These are phyloP conservation scores for Uronychia setigera DNA, from an alignment of 73 alveolate genomes.

Conservation along the genomic window DNA sequence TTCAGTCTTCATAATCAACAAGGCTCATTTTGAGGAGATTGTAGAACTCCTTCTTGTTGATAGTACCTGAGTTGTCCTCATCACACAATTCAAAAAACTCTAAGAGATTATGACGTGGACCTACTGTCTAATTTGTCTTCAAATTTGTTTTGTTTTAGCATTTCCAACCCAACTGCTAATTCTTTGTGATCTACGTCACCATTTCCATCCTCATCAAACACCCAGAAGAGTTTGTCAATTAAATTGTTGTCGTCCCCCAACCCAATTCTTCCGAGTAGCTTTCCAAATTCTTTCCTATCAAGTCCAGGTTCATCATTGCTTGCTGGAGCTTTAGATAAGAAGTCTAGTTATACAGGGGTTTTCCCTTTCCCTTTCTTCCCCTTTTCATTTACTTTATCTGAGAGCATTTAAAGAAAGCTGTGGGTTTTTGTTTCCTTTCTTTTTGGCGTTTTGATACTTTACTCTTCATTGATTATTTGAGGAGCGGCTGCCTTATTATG, in stretches of 20 bases:
- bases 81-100: constrained; percentile 87
- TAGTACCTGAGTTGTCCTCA: constrained; percentile 79
- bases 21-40: constrained; percentile 71
- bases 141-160: constrained; percentile 74
- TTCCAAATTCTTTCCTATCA: constrained; percentile 49
- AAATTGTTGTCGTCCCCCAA: constrained; percentile 44
- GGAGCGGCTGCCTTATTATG: neutral
- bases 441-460: neutral
- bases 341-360: neutral
- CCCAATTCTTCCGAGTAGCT: constrained; percentile 43
- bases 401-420: neutral
- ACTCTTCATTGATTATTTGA: neutral
- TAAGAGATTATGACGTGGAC: neutral
- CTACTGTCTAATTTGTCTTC: constrained; percentile 81
- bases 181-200: constrained; percentile 86
- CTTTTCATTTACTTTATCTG: constrained; percentile 1
- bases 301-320: constrained; percentile 18
- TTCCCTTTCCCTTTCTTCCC: constrained; percentile 1
- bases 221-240: constrained; percentile 52
- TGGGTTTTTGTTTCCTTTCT: constrained; percentile 1
- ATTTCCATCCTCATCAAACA: constrained; percentile 85
- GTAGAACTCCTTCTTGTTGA: constrained; percentile 74
- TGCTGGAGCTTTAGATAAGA: neutral
- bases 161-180: constrained; percentile 81
- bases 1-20: constrained; percentile 70